Evolutionary conservation across 805 yeast species (phyloP).

Genomic region (Teunomyces tritomae): DNA sequence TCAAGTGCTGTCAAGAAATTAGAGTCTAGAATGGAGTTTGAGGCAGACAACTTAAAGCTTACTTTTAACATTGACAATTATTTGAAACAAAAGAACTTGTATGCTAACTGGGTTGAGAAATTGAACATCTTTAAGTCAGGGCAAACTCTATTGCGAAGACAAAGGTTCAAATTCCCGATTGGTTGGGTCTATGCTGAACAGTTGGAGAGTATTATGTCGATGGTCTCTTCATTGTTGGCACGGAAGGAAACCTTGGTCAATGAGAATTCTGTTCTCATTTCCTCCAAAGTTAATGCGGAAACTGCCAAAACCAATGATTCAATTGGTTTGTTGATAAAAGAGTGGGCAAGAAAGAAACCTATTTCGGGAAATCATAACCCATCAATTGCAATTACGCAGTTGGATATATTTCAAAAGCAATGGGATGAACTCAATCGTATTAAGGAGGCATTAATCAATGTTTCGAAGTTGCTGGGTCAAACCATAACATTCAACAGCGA

Average conservation of each 20-base stretch:
- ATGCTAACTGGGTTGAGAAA: slow-evolving; percentile 17
- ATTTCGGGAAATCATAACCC: slow-evolving; percentile 43
- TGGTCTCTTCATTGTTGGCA: slow-evolving; percentile 38
- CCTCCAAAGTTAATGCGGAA: slow-evolving; percentile 42
- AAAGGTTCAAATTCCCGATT: slow-evolving; percentile 46
- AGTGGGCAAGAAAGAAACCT: slow-evolving; percentile 54
- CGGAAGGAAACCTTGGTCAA: slow-evolving; percentile 37
- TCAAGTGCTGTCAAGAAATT: slow-evolving; percentile 24
- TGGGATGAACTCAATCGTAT: slow-evolving; percentile 10
- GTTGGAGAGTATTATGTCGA: slow-evolving; percentile 46
- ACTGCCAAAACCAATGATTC: slow-evolving; percentile 31
- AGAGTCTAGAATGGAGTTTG: slow-evolving; percentile 37
- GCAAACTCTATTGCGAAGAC: slow-evolving; percentile 41
- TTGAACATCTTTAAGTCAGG: slow-evolving; percentile 8
- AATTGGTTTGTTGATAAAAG: slow-evolving; percentile 25
- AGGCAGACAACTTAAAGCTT: slow-evolving; percentile 30
- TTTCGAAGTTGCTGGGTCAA: slow-evolving; percentile 29
- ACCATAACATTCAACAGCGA: slow-evolving; percentile 25
- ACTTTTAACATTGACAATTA: slow-evolving; percentile 36
- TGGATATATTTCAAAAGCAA: slow-evolving; percentile 24
- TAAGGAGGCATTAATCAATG: slow-evolving; percentile 17
- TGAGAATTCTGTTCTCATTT: slow-evolving; percentile 40
- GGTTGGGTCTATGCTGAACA: slow-evolving; percentile 67
- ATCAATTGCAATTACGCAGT: slow-evolving; percentile 38
- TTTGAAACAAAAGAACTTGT: slow-evolving; percentile 7